Evolutionary conservation across 345 rosid species (phyloP).

Genomic region (Pistacia vera): DNA sequence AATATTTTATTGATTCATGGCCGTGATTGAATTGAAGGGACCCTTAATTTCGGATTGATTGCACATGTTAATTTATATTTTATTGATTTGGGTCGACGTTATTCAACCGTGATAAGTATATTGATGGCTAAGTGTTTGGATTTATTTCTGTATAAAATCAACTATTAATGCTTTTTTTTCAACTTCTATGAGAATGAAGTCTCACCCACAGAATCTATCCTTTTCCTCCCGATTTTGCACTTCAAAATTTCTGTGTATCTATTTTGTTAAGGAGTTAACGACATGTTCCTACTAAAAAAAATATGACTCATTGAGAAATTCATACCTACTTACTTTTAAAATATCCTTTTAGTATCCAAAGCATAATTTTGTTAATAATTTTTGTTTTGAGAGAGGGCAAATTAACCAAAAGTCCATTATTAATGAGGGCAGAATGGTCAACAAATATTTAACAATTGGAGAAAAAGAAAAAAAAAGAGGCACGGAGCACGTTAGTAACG

Average conservation of each 20-base stretch:
- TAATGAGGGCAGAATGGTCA: too few species aligned
- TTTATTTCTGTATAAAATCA: not conserved
- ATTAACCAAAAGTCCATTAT: too few species aligned
- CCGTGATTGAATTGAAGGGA: not conserved
- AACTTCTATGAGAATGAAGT: constrained; percentile 22
- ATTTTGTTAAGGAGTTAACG: not conserved
- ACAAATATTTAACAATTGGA: too few species aligned
- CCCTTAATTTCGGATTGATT: not conserved
- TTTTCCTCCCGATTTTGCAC: not conserved
- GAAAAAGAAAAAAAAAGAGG: too few species aligned
- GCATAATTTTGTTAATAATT: too few species aligned
- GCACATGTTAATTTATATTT: not conserved
- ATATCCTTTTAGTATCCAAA: too few species aligned
- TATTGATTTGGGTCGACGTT: not conserved
- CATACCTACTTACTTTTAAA: too few species aligned
- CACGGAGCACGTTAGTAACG: too few species aligned
- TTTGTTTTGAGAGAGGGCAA: too few species aligned
- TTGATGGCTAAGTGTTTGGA: constrained; percentile 18
- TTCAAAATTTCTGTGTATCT: too few species aligned
- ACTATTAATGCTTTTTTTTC: not conserved
- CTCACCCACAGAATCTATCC: constrained; percentile 26
- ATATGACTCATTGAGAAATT: too few species aligned
- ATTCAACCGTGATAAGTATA: not conserved
- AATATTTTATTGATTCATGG: constrained; percentile 9
- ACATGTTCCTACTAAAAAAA: too few species aligned